A percentile compares a stretch with the other conserved stretches of the same genome.
Conservation (phyloP, 148 eudicot genomes). For the Cornus florida region DNA sequence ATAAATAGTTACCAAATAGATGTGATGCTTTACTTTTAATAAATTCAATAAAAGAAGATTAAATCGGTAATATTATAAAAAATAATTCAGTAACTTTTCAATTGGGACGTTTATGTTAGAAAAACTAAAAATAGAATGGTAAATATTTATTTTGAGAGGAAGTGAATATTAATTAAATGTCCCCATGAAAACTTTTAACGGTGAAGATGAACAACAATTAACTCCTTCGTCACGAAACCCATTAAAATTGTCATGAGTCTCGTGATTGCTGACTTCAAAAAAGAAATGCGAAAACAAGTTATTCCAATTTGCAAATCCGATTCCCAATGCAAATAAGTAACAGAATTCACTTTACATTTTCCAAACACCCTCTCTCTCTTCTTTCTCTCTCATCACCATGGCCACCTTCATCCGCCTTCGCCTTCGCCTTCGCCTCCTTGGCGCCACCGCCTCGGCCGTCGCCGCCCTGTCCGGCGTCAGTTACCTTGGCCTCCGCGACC, state of each 20-base stretch:
- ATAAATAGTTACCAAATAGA: too few species aligned
- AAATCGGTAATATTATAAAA: too few species aligned
- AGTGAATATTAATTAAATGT: too few species aligned
- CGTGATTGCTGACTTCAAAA: background rate
- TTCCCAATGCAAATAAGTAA: background rate
- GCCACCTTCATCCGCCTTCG: constrained; percentile 47
- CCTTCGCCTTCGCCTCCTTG: constrained; percentile 49
- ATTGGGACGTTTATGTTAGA: too few species aligned
- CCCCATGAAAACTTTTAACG: too few species aligned
- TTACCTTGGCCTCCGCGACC: constrained; percentile 34
- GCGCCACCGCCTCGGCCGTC: constrained; percentile 37
- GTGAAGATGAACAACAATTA: too few species aligned
- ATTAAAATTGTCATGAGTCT: background rate
- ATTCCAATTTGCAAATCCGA: background rate
- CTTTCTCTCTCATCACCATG: constrained; percentile 20
- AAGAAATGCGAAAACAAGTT: background rate
- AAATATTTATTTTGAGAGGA: too few species aligned
- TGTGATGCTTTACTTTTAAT: too few species aligned
- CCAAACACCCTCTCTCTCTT: background rate
- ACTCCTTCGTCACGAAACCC: background rate
- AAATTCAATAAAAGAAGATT: too few species aligned
- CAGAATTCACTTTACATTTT: background rate
- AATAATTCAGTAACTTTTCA: too few species aligned
- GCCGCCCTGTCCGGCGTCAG: constrained; percentile 33
- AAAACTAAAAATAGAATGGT: too few species aligned